Evolutionary conservation across 257 asterid genomes (phyloP).

Genomic region (Lantana camara): DNA sequence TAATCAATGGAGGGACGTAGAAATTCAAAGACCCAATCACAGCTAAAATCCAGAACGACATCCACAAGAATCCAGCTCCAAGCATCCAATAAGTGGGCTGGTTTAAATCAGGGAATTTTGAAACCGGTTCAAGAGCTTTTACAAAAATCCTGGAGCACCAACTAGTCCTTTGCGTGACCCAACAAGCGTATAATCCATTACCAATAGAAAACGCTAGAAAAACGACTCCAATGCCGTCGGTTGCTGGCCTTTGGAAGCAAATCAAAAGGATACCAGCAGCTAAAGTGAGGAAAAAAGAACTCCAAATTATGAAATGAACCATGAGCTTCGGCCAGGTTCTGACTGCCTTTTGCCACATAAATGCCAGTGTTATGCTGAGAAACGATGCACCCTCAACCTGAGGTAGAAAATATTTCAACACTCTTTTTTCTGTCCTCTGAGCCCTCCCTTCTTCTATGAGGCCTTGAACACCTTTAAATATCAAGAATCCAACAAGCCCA

Average conservation of each 20-base stretch:
- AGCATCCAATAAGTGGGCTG: slow-evolving; percentile 86
- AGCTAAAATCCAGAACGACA: slow-evolving; percentile 89
- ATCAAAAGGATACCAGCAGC: slow-evolving; percentile 83
- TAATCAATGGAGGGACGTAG: slow-evolving; percentile 63
- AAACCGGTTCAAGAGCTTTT: slow-evolving; percentile 79
- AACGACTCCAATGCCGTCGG: slow-evolving; percentile 73
- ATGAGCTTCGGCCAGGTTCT: slow-evolving; percentile 84
- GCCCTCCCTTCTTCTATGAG: slow-evolving; percentile 56
- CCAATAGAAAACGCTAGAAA: slow-evolving; percentile 74
- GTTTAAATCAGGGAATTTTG: slow-evolving; percentile 71
- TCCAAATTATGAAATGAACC: slow-evolving; percentile 87
- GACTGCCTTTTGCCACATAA: slow-evolving; percentile 87
- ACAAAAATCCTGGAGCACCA: slow-evolving; percentile 71
- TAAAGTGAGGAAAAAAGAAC: slow-evolving; percentile 68
- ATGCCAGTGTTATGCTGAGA: slow-evolving; percentile 81
- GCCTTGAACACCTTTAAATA: slow-evolving; percentile 75
- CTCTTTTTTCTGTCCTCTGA: slow-evolving; percentile 48
- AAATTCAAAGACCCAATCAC: slow-evolving; percentile 85
- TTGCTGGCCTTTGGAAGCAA: slow-evolving; percentile 83
- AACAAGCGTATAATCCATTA: slow-evolving; percentile 88
- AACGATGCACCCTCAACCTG: slow-evolving; percentile 86
- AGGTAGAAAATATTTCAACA: slow-evolving; percentile 72
- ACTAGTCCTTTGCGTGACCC: slow-evolving; percentile 82
- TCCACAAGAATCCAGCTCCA: slow-evolving; percentile 84
- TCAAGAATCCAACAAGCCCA: slow-evolving; percentile 74